Evolutionary conservation across 2,329 filamentous ascomycete species (phyloP), one percentile per base, ranked within the genome.

Genomic region (Neoascochyta sp.): DNA sequence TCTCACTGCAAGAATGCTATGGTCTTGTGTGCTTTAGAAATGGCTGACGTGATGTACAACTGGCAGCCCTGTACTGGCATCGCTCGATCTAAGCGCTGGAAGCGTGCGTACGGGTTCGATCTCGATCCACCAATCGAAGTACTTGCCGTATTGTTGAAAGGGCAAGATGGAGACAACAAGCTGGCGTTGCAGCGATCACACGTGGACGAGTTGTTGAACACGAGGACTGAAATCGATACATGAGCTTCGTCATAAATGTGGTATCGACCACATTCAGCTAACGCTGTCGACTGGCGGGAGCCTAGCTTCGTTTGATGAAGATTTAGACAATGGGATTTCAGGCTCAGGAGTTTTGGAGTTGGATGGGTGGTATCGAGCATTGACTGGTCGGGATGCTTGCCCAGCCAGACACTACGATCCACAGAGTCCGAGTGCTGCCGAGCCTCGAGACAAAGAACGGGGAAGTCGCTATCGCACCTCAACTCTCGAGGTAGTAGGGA

Each of bases 111-210:
- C 31, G 73, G 72, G 33, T 69, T 98, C n/a, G 81, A 83, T 3
- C 71, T 98, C n/a, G 75, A 82, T 17, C 92, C 92, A 1, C 90
- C 92, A 0, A 75, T 95, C 15, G 90, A 96, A 62, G 88, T 95
- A 3, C 73, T 96, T 4, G 86, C 88, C 0, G 84, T 96, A 10
- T 65, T 96, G 25, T 52, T 94, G 32, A 82, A 80, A 54, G 81
- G 87, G 54, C 78, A 83, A 52, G 66, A 74, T 4, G 39, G 32
- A 6, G 32, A 24, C 19, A 74, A 62, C 0, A 73, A 73, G 18
- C 50, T 59, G 18, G 70, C 67, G 17, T 62, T 74, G 18, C 76
- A 92, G 63, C 73, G 70, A 43, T 85, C 89, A 13, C 77, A 89
- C 52, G 80, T 92, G 46, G 86, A 93, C 57, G 76, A 80, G 45